phyloP scores from a whole-genome alignment of 768 basidiomycete genomes.

The Lepiota venenata region DNA sequence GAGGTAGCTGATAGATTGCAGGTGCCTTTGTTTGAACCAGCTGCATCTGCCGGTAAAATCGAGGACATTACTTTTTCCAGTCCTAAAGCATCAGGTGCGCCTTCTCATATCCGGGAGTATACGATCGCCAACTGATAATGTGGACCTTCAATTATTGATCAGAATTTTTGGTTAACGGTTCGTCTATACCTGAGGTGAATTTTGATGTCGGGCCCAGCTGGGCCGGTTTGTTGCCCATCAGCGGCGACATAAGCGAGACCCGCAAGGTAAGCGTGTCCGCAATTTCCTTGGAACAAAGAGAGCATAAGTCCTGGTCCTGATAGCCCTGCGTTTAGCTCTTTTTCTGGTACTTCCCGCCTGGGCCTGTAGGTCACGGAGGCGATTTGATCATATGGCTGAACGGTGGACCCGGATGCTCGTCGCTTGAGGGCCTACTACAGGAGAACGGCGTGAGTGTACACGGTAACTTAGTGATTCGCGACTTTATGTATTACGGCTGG shows the following conservation, averaged over 20 bases:
- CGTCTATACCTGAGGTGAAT: slow-evolving; percentile 61
- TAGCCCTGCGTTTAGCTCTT: slow-evolving; percentile 47
- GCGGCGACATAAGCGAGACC: slow-evolving; percentile 54
- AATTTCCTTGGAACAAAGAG: not conserved
- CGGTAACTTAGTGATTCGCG: not conserved
- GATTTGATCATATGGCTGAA: slow-evolving; percentile 81
- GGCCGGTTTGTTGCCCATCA: slow-evolving; percentile 74
- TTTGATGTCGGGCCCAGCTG: slow-evolving; percentile 77
- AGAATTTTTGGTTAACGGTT: slow-evolving; percentile 74
- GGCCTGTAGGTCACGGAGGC: slow-evolving; percentile 49
- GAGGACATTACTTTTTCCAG: no score
- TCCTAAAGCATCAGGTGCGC: no score
- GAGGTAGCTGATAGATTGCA: no score
- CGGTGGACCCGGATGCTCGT: slow-evolving; percentile 79
- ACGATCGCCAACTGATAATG: no score
- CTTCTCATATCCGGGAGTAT: no score
- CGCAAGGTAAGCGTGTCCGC: slow-evolving; percentile 44
- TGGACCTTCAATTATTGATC: not conserved
- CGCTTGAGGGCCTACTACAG: slow-evolving; percentile 66
- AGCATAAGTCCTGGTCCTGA: not conserved
- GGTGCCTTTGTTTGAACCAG: no score
- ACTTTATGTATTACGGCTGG: not conserved
- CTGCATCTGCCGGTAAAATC: no score
- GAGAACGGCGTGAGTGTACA: slow-evolving; percentile 62
- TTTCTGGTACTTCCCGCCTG: slow-evolving; percentile 86